Conservation (phyloP, 2,329 filamentous ascomycete species). For the Ophiostoma fasciatum region DNA sequence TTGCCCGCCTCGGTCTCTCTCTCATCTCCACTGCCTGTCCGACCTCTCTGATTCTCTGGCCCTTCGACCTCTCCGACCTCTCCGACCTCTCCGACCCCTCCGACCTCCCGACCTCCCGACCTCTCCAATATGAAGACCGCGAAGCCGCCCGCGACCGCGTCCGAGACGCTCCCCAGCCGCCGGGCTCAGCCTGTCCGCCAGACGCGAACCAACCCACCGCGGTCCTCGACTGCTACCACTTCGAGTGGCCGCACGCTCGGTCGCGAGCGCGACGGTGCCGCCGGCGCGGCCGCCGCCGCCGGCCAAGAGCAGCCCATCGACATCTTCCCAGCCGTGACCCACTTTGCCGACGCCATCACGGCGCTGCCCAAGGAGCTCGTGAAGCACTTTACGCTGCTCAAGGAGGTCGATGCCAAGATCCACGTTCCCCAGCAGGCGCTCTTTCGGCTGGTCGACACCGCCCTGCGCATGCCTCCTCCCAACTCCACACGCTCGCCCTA, state of each 20-base stretch:
- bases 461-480: slow-evolving; percentile 36
- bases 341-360: slow-evolving; percentile 83
- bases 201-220: slow-evolving; percentile 39
- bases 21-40: too few species aligned
- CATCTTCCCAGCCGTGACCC: slow-evolving; percentile 50
- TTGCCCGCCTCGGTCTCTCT: too few species aligned
- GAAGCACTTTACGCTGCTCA: slow-evolving; percentile 86
- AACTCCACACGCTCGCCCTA: slow-evolving; percentile 27
- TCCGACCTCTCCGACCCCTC: too few species aligned
- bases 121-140: slow-evolving; percentile 38
- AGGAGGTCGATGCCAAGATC: slow-evolving; percentile 96
- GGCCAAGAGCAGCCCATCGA: slow-evolving; percentile 45
- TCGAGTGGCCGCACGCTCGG: slow-evolving; percentile 21
- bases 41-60: too few species aligned
- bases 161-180: slow-evolving; percentile 27
- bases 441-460: slow-evolving; percentile 55
- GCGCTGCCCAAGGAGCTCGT: slow-evolving; percentile 91
- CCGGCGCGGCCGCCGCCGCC: slow-evolving; percentile 26
- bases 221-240: slow-evolving; percentile 34
- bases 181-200: slow-evolving; percentile 14
- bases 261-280: slow-evolving; percentile 24
- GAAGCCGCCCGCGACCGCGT: slow-evolving; percentile 27
- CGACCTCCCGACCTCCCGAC: background rate
- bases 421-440: slow-evolving; percentile 76
- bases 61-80: too few species aligned